A percentile compares a stretch with the other conserved stretches of the same genome.
These are phyloP conservation scores for Coprinellus micaceus DNA, from an alignment of 768 basidiomycete species.

Conservation along the genomic window DNA sequence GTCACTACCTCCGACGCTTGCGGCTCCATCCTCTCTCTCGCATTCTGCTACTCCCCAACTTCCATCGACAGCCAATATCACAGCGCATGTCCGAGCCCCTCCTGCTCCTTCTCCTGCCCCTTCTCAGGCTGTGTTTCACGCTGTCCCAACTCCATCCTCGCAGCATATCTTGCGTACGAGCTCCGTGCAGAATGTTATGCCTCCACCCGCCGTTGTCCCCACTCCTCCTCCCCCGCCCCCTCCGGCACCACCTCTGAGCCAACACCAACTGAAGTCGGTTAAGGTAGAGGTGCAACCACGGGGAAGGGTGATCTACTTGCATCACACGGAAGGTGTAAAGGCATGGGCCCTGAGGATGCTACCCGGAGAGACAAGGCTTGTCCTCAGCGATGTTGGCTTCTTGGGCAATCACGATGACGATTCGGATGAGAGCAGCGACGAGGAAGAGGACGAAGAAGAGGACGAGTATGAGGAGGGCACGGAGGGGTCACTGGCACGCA, in stretches of 20 bases:
- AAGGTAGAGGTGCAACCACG: slow-evolving; percentile 55
- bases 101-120: slow-evolving; percentile 11
- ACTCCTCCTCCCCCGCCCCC: slow-evolving; percentile 19
- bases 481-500: slow-evolving; percentile 41
- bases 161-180: slow-evolving; percentile 19
- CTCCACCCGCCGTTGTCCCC: slow-evolving; percentile 20
- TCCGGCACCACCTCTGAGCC: slow-evolving; percentile 31
- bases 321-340: slow-evolving; percentile 68
- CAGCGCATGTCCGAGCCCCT: slow-evolving; percentile 10
- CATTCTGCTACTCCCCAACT: background rate
- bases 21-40: slow-evolving; percentile 13
- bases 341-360: slow-evolving; percentile 67
- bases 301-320: slow-evolving; percentile 55
- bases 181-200: slow-evolving; percentile 16
- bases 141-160: slow-evolving; percentile 22
- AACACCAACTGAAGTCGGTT: slow-evolving; percentile 50
- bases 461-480: slow-evolving; percentile 47
- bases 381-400: slow-evolving; percentile 52
- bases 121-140: background rate
- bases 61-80: background rate
- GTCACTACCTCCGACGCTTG: slow-evolving; percentile 3
- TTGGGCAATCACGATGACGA: slow-evolving; percentile 46
- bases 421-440: slow-evolving; percentile 54
- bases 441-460: slow-evolving; percentile 40
- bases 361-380: slow-evolving; percentile 52